Evolutionary conservation across 2,329 filamentous ascomycete species (phyloP).

Genomic region (Epichloe gansuensis): DNA sequence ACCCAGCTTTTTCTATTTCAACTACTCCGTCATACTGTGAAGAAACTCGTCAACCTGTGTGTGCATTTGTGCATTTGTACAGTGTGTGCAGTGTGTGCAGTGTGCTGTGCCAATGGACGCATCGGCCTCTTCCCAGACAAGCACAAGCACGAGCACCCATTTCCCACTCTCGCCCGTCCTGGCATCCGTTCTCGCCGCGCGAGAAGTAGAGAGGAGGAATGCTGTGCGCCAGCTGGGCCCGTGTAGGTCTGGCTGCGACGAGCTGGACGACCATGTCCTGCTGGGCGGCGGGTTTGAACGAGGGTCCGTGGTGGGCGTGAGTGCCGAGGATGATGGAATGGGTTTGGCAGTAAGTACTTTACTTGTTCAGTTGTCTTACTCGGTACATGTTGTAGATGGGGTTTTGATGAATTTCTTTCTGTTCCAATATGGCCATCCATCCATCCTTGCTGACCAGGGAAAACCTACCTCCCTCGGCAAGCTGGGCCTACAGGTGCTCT

Average conservation of each 20-base stretch:
- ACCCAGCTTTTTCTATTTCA: too few relatives aligned
- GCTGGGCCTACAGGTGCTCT: conserved; percentile 38
- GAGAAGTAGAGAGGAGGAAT: conserved; percentile 26
- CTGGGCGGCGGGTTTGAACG: conserved; percentile 36
- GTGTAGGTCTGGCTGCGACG: conserved; percentile 31
- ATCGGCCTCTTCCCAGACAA: conserved; percentile 25
- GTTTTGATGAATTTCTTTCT: neutral
- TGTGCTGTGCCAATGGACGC: neutral
- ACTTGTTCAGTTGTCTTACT: too few relatives aligned
- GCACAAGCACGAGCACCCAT: conserved; percentile 21
- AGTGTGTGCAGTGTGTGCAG: too few relatives aligned
- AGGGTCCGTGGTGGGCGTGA: conserved; percentile 42
- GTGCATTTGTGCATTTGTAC: neutral
- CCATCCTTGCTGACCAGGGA: too few relatives aligned
- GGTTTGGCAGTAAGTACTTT: conserved; percentile 28
- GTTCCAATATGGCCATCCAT: too few relatives aligned
- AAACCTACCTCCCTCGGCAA: conserved; percentile 7
- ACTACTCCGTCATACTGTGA: too few relatives aligned
- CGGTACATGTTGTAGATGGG: too few relatives aligned
- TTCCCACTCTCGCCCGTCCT: conserved; percentile 32
- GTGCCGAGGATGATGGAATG: conserved; percentile 37
- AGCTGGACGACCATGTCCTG: conserved; percentile 36
- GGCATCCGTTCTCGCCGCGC: conserved; percentile 28
- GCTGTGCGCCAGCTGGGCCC: conserved; percentile 17
- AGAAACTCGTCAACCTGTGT: neutral